Conservation (phyloP, 2,329 filamentous ascomycete species). For the Fusarium staphyleae region DNA sequence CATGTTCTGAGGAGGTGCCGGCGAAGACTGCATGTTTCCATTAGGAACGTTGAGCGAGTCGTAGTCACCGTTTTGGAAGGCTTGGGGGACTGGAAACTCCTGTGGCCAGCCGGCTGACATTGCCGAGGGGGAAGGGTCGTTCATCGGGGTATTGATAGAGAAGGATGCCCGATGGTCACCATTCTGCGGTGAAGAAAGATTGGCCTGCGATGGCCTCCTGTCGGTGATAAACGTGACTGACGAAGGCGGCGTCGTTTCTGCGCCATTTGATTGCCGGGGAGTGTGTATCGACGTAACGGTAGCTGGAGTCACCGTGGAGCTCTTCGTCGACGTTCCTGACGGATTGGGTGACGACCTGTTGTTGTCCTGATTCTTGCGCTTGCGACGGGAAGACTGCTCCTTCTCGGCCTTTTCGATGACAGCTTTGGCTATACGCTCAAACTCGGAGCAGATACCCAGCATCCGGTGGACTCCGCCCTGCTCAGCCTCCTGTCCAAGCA, state of each 20-base stretch:
- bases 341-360: constrained; percentile 25
- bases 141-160: constrained; percentile 37
- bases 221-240: constrained; percentile 9
- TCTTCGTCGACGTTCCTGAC: constrained; percentile 4
- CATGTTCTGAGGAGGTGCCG: constrained; percentile 40
- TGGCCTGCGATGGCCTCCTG: constrained; percentile 30
- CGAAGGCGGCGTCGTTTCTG: constrained; percentile 9
- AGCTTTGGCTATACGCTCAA: constrained; percentile 89
- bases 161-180: constrained; percentile 38
- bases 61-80: constrained; percentile 49
- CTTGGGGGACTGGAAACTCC: constrained; percentile 50
- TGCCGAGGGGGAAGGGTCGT: constrained; percentile 55
- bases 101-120: constrained; percentile 56
- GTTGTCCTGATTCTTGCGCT: constrained; percentile 76
- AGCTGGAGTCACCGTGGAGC: constrained; percentile 6
- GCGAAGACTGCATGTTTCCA: constrained; percentile 47
- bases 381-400: constrained; percentile 79
- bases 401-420: constrained; percentile 92
- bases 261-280: constrained; percentile 20
- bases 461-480: constrained; percentile 93
- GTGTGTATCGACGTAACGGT: constrained; percentile 11
- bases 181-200: constrained; percentile 41
- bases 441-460: constrained; percentile 93
- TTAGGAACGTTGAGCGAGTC: constrained; percentile 55
- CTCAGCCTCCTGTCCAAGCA: constrained; percentile 86